phyloP scores from a whole-genome alignment of 495 filamentous ascomycete genomes.

The Pseudotulostoma volvatum region DNA sequence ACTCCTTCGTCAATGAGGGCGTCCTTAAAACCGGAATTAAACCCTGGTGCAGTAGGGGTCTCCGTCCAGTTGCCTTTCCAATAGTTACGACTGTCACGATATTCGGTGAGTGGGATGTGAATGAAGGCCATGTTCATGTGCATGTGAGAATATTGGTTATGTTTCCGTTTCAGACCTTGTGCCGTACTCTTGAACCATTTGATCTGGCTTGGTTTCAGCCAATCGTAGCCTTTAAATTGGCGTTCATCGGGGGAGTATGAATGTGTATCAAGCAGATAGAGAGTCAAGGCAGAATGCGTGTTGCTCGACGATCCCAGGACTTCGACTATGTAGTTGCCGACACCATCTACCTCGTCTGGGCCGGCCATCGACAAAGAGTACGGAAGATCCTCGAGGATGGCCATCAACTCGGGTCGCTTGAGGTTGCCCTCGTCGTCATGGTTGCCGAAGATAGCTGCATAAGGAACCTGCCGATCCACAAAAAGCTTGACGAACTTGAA shows the following conservation, averaged over 20 bases:
- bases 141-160: slow-evolving; percentile 70
- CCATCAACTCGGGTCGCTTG: slow-evolving; percentile 61
- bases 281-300: slow-evolving; percentile 72
- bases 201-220: slow-evolving; percentile 87
- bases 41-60: slow-evolving; percentile 64
- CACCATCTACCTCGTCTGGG: slow-evolving; percentile 66
- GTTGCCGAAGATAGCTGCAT: slow-evolving; percentile 89
- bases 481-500: slow-evolving; percentile 86
- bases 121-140: slow-evolving; percentile 97
- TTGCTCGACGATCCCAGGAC: slow-evolving; percentile 63
- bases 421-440: slow-evolving; percentile 90
- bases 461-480: slow-evolving; percentile 75
- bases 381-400: slow-evolving; percentile 66
- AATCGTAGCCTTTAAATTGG: slow-evolving; percentile 78
- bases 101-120: slow-evolving; percentile 91
- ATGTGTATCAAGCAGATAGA: slow-evolving; percentile 91
- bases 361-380: slow-evolving; percentile 76
- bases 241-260: slow-evolving; percentile 81
- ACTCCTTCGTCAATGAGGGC: slow-evolving; percentile 74
- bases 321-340: slow-evolving; percentile 91
- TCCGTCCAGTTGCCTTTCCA: slow-evolving; percentile 56
- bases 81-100: slow-evolving; percentile 34
- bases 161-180: slow-evolving; percentile 46
- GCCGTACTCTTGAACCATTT: slow-evolving; percentile 79
- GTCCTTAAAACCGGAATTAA: slow-evolving; percentile 76